phyloP scores from a whole-genome alignment of 2,329 filamentous ascomycete species.

The Epichloe elymi region DNA sequence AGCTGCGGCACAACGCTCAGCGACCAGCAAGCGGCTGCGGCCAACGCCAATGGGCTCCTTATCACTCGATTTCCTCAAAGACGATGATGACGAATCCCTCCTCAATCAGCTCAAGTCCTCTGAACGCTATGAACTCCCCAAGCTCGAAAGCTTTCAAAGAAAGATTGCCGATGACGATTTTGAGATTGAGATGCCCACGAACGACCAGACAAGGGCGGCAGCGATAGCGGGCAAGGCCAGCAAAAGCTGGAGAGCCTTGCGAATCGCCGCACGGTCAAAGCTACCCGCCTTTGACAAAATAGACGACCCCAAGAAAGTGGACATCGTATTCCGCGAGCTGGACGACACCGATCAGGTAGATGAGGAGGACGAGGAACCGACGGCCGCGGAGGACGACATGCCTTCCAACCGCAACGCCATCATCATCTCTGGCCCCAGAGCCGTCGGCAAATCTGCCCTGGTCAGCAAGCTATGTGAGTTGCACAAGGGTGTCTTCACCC shows the following conservation, averaged over 20 bases:
- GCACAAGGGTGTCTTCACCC: slow-evolving; percentile 52
- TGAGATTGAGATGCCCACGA: slow-evolving; percentile 70
- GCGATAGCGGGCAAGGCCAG: slow-evolving; percentile 64
- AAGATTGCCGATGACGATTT: slow-evolving; percentile 71
- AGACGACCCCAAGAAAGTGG: slow-evolving; percentile 64
- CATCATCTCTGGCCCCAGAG: slow-evolving; percentile 53
- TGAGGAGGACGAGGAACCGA: slow-evolving; percentile 17
- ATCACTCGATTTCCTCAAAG: slow-evolving; percentile 65
- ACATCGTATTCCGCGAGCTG: slow-evolving; percentile 40
- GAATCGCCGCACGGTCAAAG: slow-evolving; percentile 62
- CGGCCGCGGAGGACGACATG: slow-evolving; percentile 21
- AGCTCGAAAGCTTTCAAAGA: slow-evolving; percentile 55
- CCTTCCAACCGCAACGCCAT: slow-evolving; percentile 42
- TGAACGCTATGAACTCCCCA: slow-evolving; percentile 54
- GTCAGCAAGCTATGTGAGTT: slow-evolving; percentile 49
- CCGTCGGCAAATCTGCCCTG: slow-evolving; percentile 50
- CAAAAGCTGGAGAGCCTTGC: slow-evolving; percentile 80
- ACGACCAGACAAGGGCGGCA: slow-evolving; percentile 40
- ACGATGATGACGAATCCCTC: slow-evolving; percentile 43
- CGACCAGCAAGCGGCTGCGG: slow-evolving; percentile 58
- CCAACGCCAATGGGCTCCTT: slow-evolving; percentile 58
- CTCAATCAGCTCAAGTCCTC: slow-evolving; percentile 57
- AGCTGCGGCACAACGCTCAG: slow-evolving; percentile 48
- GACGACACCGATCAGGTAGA: slow-evolving; percentile 24
- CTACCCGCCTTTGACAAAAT: slow-evolving; percentile 76